Conservation (phyloP, 306 rosid species). For the Delonix regia region DNA sequence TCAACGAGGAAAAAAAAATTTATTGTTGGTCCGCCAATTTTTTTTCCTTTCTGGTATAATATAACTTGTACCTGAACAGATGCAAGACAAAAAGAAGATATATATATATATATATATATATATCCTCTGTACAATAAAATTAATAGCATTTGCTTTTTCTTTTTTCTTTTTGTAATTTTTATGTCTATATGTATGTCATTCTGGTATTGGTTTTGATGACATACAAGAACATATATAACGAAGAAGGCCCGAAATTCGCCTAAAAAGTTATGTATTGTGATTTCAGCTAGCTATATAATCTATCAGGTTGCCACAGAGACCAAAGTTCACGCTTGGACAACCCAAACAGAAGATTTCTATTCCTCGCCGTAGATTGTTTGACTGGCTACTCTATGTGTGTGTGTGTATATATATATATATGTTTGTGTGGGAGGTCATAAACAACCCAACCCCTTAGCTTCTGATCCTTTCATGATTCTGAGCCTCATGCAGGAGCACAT, state of each 20-base stretch:
- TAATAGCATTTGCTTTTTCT: background rate
- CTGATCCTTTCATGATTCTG: constrained; percentile 67
- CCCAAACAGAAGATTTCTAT: constrained; percentile 23
- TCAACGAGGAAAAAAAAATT: background rate
- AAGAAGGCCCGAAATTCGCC: constrained; percentile 4
- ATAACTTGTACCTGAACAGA: background rate
- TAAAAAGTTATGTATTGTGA: constrained; percentile 4
- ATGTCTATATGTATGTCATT: background rate
- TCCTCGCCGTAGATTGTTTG: background rate
- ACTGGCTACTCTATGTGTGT: background rate
- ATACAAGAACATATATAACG: constrained; percentile 13
- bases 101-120: no score
- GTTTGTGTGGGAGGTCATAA: constrained; percentile 26
- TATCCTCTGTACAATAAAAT: constrained; percentile 38
- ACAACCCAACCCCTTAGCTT: constrained; percentile 66
- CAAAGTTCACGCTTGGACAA: background rate
- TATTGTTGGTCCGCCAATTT: background rate
- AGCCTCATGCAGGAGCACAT: constrained; percentile 66
- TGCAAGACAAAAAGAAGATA: constrained; percentile 12
- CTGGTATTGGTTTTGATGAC: constrained; percentile 9
- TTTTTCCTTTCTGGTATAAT: background rate
- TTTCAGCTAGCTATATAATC: background rate
- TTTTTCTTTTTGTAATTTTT: background rate
- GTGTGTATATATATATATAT: background rate
- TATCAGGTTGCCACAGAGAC: background rate